Percentiles rank a stretch among this genome's conserved stretches.
Evolutionary conservation across 2,329 filamentous ascomycete genomes (phyloP).

Genomic region (Claviceps purpurea): DNA sequence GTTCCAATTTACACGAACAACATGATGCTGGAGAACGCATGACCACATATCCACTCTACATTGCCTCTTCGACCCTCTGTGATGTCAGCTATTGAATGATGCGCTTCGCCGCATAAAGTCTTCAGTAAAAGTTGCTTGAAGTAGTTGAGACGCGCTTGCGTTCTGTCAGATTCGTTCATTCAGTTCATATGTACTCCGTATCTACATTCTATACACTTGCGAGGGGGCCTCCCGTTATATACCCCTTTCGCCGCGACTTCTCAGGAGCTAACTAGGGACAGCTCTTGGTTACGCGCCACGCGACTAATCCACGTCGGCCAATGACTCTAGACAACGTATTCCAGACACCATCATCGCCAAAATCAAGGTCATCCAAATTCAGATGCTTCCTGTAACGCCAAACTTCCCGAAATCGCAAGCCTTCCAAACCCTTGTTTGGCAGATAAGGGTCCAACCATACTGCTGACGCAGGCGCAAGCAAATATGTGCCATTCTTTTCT

Average conservation of each 20-base stretch:
- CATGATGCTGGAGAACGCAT: not conserved
- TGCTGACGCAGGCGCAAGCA: slow-evolving; percentile 62
- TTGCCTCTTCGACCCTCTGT: not conserved
- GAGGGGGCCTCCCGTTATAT: not conserved
- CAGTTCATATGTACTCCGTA: too few species aligned
- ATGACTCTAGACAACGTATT: slow-evolving; percentile 55
- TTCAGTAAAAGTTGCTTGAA: not conserved
- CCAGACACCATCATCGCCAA: slow-evolving; percentile 63
- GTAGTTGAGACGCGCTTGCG: too few species aligned
- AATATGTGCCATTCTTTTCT: slow-evolving; percentile 49
- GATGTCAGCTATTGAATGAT: not conserved
- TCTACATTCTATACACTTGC: not conserved
- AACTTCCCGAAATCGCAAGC: slow-evolving; percentile 52
- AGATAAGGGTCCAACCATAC: slow-evolving; percentile 54
- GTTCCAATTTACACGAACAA: slow-evolving; percentile 3
- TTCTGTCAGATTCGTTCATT: too few species aligned
- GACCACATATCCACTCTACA: not conserved
- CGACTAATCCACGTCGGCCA: slow-evolving; percentile 46
- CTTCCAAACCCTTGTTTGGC: slow-evolving; percentile 42
- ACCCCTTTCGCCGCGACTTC: not conserved
- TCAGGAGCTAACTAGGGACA: slow-evolving; percentile 18
- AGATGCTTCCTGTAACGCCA: slow-evolving; percentile 57
- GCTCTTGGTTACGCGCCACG: slow-evolving; percentile 53
- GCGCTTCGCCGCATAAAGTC: not conserved
- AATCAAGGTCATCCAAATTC: slow-evolving; percentile 70